Evolutionary conservation across 768 basidiomycete species (phyloP).

Genomic region (Podaxis rugospora): DNA sequence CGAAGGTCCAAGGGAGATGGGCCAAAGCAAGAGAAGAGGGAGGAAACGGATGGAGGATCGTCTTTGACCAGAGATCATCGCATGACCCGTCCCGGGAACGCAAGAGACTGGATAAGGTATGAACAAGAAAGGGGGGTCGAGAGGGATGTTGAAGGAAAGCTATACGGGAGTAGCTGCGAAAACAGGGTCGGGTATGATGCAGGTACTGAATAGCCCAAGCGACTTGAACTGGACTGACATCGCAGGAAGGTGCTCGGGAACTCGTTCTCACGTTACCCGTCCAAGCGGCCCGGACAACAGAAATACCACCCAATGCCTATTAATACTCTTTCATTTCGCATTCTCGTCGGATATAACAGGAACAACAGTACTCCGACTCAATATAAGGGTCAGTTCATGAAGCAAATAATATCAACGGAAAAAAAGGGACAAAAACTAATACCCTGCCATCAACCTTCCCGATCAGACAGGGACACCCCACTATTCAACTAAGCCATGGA

Average conservation of each 20-base stretch:
- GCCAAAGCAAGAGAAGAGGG: background rate
- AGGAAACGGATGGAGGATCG: background rate
- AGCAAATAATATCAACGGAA: background rate
- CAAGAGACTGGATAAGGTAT: background rate
- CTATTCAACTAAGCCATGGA: background rate
- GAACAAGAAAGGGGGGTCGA: background rate
- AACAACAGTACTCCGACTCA: background rate
- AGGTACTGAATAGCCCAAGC: background rate
- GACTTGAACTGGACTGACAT: too few species aligned
- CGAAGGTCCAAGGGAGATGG: background rate
- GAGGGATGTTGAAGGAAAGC: background rate
- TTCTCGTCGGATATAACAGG: background rate
- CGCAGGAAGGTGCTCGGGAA: background rate
- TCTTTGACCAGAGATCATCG: background rate
- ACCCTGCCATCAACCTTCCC: conserved; percentile 6
- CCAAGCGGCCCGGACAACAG: background rate
- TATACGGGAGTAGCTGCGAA: background rate
- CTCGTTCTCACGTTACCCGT: conserved; percentile 3
- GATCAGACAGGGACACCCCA: background rate
- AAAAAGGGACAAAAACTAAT: background rate
- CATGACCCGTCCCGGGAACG: background rate
- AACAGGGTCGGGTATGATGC: background rate
- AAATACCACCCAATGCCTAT: background rate
- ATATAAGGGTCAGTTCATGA: background rate
- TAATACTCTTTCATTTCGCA: background rate